A percentile compares a stretch with the other conserved stretches of the same genome.
These are phyloP conservation scores for Helotiales sp. DNA, from an alignment of 2,329 filamentous ascomycete genomes.

Conservation along the genomic window DNA sequence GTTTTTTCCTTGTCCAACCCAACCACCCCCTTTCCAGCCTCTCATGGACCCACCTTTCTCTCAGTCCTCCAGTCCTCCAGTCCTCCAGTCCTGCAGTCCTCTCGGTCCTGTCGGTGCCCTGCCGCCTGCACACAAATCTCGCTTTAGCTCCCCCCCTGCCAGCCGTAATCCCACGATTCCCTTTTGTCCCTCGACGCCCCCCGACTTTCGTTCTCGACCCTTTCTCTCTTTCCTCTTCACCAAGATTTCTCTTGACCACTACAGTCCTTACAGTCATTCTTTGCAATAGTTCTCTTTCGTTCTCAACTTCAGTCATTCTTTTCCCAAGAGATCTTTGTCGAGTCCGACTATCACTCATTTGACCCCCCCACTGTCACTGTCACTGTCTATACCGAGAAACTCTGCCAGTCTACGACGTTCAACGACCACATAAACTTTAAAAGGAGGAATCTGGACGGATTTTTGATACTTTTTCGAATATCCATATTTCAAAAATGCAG, in stretches of 20 bases:
- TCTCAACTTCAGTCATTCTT: conserved; percentile 43
- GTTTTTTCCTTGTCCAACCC: neutral
- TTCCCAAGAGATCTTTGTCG: conserved; percentile 37
- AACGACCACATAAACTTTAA: conserved; percentile 38
- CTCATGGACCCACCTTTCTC: neutral
- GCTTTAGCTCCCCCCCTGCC: conserved; percentile 28
- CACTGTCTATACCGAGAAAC: conserved; percentile 29
- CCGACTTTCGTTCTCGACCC: conserved; percentile 23
- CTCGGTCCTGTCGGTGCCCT: conserved; percentile 10
- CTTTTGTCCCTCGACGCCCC: conserved; percentile 26
- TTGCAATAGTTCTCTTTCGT: conserved; percentile 37
- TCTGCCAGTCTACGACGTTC: conserved; percentile 1
- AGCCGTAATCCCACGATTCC: conserved; percentile 27
- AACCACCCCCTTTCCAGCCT: conserved; percentile 1
- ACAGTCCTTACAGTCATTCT: conserved; percentile 43
- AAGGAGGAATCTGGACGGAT: conserved; percentile 22
- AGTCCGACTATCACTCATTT: conserved; percentile 45
- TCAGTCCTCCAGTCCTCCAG: neutral
- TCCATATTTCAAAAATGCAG: conserved; percentile 39
- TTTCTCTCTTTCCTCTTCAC: conserved; percentile 31
- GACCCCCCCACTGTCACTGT: too few species aligned
- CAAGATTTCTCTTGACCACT: conserved; percentile 39
- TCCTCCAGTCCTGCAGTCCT: neutral
- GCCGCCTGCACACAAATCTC: conserved; percentile 28
- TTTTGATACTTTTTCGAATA: conserved; percentile 17